Evolutionary conservation across 202 grass and related monocot species (phyloP).

Genomic region (Hordeum pubiflorum): DNA sequence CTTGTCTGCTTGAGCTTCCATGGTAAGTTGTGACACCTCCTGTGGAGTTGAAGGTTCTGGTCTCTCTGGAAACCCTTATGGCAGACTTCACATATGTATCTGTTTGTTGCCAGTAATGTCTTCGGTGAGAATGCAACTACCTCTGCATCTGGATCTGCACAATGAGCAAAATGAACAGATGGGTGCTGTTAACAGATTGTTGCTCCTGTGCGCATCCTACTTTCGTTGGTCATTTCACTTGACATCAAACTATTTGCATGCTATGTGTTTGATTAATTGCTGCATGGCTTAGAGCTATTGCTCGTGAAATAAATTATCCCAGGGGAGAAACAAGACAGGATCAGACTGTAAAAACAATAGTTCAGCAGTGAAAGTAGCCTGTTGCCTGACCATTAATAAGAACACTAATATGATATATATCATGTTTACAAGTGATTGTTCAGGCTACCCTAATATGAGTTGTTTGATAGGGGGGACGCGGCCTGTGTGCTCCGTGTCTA

Average conservation of each 20-base stretch:
- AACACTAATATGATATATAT: not conserved
- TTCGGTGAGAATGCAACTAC: constrained; percentile 75
- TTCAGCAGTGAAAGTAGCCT: not conserved
- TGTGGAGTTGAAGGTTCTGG: constrained; percentile 87
- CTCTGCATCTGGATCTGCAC: constrained; percentile 72
- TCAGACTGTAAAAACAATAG: not conserved
- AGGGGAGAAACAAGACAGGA: not conserved
- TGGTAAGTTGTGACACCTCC: constrained; percentile 86
- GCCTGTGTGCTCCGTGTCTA: no score
- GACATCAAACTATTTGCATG: not conserved
- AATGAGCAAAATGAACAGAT: constrained; percentile 3
- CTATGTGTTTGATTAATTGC: not conserved
- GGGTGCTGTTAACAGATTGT: not conserved
- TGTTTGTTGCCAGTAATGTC: constrained; percentile 65
- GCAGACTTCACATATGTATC: constrained; percentile 79
- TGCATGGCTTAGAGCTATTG: not conserved
- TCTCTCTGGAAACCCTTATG: constrained; percentile 90
- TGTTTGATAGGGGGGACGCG: no score
- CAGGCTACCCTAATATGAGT: no score
- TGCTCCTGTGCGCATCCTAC: not conserved
- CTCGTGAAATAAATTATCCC: not conserved
- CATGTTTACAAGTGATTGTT: no score
- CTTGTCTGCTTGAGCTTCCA: constrained; percentile 94
- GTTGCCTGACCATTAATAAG: not conserved
- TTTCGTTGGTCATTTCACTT: not conserved